phyloP scores from a whole-genome alignment of 805 yeast species.

The Metschnikowia santaceciliae region DNA sequence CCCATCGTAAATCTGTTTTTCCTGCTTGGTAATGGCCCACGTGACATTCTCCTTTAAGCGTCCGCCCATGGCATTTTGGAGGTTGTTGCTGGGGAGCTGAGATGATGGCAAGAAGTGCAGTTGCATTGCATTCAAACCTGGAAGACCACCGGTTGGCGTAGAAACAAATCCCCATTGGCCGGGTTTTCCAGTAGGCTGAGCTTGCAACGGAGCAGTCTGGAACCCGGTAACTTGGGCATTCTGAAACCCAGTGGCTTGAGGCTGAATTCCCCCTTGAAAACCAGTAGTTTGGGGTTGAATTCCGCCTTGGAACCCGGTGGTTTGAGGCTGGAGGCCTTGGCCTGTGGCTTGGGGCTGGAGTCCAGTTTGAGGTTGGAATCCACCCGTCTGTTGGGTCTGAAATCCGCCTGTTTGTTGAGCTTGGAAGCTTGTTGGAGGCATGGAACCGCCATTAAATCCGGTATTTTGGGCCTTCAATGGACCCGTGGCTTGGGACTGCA shows the following conservation, averaged over 20 bases:
- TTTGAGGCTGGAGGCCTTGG: neutral
- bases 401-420: constrained; percentile 19
- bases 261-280: constrained; percentile 15
- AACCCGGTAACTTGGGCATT: neutral
- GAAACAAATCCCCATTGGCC: constrained; percentile 80
- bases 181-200: constrained; percentile 63
- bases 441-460: constrained; percentile 11
- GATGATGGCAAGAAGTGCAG: constrained; percentile 61
- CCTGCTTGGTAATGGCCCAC: constrained; percentile 84
- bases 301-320: constrained; percentile 23
- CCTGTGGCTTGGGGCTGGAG: constrained; percentile 26
- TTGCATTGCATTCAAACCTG: constrained; percentile 64
- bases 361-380: constrained; percentile 14
- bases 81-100: constrained; percentile 31
- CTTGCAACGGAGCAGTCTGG: constrained; percentile 27
- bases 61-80: constrained; percentile 43
- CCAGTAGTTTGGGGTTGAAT: constrained; percentile 58
- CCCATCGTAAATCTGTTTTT: constrained; percentile 78
- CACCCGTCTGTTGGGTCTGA: constrained; percentile 19
- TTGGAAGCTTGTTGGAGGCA: constrained; percentile 15
- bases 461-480: constrained; percentile 25
- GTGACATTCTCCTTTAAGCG: constrained; percentile 52
- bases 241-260: constrained; percentile 6
- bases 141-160: constrained; percentile 65
- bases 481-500: constrained; percentile 35